These are phyloP conservation scores for Physaria fendleri DNA, from an alignment of 345 rosid species.

Conservation along the genomic window DNA sequence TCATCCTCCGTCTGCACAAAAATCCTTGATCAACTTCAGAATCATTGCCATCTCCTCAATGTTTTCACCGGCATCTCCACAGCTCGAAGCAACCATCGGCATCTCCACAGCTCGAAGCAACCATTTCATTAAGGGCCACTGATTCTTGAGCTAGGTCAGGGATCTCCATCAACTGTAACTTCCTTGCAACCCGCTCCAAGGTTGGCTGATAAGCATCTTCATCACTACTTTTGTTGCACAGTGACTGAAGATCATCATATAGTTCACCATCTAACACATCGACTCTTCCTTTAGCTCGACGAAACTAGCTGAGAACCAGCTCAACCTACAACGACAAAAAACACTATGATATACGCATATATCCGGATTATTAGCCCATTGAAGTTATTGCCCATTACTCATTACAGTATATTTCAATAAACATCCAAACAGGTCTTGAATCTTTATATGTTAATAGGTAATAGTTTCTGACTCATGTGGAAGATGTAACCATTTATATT, in stretches of 20 bases:
- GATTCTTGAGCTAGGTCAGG: slow-evolving; percentile 83
- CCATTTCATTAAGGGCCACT: slow-evolving; percentile 85
- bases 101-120: slow-evolving; percentile 57
- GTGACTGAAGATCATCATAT: slow-evolving; percentile 54
- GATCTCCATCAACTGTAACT: slow-evolving; percentile 65
- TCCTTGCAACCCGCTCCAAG: slow-evolving; percentile 57
- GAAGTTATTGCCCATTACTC: background rate
- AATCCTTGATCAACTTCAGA: slow-evolving; percentile 74
- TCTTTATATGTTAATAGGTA: background rate
- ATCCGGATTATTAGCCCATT: background rate
- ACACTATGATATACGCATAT: background rate
- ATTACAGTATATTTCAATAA: background rate
- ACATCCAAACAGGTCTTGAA: background rate
- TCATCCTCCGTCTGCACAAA: slow-evolving; percentile 75
- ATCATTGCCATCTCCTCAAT: slow-evolving; percentile 86
- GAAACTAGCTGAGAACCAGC: slow-evolving; percentile 79
- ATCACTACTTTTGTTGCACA: slow-evolving; percentile 49
- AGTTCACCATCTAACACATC: slow-evolving; percentile 57
- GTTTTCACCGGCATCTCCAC: too few species aligned
- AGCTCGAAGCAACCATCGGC: too few species aligned
- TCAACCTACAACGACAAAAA: slow-evolving; percentile 52
- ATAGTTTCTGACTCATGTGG: background rate
- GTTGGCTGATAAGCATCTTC: slow-evolving; percentile 41
- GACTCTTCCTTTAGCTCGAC: slow-evolving; percentile 81
- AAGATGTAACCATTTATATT: background rate